Evolutionary conservation across 768 basidiomycete genomes (phyloP).

Genomic region (Naematelia encephala): DNA sequence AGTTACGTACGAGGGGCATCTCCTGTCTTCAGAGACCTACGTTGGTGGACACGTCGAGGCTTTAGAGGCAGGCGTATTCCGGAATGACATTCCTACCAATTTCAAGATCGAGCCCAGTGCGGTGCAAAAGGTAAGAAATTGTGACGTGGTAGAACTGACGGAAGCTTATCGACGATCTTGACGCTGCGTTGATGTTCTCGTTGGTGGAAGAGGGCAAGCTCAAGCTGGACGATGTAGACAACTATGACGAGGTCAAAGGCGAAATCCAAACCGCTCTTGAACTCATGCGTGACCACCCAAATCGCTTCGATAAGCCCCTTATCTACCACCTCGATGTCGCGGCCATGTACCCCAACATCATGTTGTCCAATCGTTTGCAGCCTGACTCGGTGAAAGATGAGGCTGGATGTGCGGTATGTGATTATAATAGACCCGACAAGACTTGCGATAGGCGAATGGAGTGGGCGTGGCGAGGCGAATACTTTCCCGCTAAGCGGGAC

Average conservation of each 20-base stretch:
- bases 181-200: conserved; percentile 83
- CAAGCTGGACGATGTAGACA: conserved; percentile 76
- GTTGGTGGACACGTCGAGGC: conserved; percentile 99
- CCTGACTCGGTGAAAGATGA: conserved; percentile 98
- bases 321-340: conserved; percentile 99
- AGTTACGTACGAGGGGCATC: conserved; percentile 90
- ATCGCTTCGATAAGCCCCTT: conserved; percentile 82
- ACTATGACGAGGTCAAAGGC: conserved; percentile 87
- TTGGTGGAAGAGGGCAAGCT: conserved; percentile 75
- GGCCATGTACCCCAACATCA: conserved; percentile 99
- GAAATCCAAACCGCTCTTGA: conserved; percentile 76
- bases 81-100: conserved; percentile 88
- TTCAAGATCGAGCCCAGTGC: conserved; percentile 91
- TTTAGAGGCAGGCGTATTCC: conserved; percentile 94
- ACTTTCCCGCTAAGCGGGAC: conserved; percentile 93
- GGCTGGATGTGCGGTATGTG: conserved; percentile 93
- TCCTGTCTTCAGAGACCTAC: conserved; percentile 96
- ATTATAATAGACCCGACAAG: conserved; percentile 95
- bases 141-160: background rate
- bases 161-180: conserved; percentile 89
- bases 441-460: conserved; percentile 86
- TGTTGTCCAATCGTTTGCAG: conserved; percentile 98
- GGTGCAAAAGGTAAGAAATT: conserved; percentile 66
- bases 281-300: conserved; percentile 83
- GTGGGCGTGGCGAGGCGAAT: conserved; percentile 99